These are phyloP conservation scores for Globisporangium irregulare DNA, from an alignment of 352 stramenopile species.

Conservation along the genomic window DNA sequence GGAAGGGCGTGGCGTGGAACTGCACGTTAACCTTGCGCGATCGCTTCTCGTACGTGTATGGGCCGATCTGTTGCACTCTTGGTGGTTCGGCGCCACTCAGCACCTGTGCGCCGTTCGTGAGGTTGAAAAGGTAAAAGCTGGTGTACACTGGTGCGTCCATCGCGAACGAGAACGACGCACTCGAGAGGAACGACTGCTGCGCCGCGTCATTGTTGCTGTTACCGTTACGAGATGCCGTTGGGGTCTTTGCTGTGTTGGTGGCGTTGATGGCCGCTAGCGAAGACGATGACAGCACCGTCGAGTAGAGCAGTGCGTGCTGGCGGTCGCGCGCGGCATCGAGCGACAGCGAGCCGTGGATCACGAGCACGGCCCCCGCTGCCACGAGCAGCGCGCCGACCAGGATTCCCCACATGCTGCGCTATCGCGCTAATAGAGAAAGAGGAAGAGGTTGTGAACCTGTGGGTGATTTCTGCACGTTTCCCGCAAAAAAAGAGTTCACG, in stretches of 20 bases:
- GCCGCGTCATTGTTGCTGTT: neutral
- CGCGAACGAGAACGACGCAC: constrained; percentile 30
- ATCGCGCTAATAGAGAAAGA: neutral
- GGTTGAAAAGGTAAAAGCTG: constrained; percentile 73
- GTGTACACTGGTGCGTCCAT: constrained; percentile 52
- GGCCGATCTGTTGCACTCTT: constrained; percentile 45
- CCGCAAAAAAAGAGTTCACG: neutral
- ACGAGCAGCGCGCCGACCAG: constrained; percentile 22
- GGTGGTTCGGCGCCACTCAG: constrained; percentile 29
- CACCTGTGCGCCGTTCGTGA: constrained; percentile 54
- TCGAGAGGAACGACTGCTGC: constrained; percentile 20
- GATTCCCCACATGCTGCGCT: constrained; percentile 26
- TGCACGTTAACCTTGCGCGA: constrained; percentile 55
- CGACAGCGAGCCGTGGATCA: constrained; percentile 22
- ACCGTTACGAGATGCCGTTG: neutral
- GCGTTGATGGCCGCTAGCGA: neutral
- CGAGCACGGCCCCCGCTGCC: constrained; percentile 22
- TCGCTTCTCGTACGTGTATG: constrained; percentile 66
- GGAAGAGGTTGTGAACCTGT: neutral
- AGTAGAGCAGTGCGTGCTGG: constrained; percentile 13
- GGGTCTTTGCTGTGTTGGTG: neutral
- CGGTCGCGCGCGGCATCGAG: constrained; percentile 21
- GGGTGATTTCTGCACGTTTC: neutral
- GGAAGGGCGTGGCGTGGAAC: constrained; percentile 24
- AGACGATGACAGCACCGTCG: constrained; percentile 3